A percentile compares a stretch with the other conserved stretches of the same genome.
Conservation (phyloP, 257 asterid species). For the Solanum acaule region DNA sequence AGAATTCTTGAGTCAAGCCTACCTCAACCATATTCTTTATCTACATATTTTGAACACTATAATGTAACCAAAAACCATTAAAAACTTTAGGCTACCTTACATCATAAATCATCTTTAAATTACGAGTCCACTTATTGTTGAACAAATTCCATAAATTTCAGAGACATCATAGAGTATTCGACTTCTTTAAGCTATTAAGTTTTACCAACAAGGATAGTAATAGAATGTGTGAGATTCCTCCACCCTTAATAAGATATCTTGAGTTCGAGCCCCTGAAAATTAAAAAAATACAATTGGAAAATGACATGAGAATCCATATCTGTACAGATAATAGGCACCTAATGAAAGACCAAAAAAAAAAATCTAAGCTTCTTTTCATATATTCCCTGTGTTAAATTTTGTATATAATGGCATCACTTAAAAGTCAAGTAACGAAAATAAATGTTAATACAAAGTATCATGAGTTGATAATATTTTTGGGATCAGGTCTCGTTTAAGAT, state of each 20-base stretch:
- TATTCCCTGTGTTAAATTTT: too few relatives aligned
- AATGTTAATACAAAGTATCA: neutral
- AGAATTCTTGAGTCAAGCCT: constrained; percentile 31
- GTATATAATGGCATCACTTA: neutral
- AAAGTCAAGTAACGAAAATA: neutral
- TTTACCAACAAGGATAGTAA: neutral
- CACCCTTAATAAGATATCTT: neutral
- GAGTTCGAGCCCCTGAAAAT: accelerated
- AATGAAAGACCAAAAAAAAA: neutral
- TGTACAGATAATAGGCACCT: neutral
- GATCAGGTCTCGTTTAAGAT: neutral
- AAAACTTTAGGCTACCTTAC: neutral
- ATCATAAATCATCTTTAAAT: neutral
- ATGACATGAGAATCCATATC: neutral
- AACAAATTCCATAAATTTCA: neutral
- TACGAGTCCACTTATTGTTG: neutral
- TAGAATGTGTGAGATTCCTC: neutral
- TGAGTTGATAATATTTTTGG: neutral
- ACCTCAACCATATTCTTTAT: constrained; percentile 28
- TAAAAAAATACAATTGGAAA: neutral
- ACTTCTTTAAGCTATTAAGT: neutral
- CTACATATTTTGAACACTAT: neutral
- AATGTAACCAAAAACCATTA: neutral
- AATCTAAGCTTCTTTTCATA: neutral
- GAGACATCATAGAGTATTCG: neutral